Percentiles rank a stretch among this genome's conserved stretches.
These are phyloP conservation scores for Eucalyptus sp. DNA, from an alignment of 345 rosid genomes.

Conservation along the genomic window DNA sequence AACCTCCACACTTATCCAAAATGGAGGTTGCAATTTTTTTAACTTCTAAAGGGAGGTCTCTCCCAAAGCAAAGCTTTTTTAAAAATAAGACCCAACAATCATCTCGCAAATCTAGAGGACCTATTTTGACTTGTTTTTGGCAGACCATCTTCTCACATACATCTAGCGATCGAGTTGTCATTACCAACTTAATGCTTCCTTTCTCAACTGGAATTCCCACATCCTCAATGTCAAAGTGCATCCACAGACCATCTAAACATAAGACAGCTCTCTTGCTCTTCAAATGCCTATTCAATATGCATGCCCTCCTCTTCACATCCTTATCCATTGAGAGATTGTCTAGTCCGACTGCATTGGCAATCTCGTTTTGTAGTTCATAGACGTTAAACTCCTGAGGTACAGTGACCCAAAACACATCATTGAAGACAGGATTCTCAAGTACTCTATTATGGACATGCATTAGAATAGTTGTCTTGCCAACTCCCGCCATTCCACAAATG, in stretches of 20 bases:
- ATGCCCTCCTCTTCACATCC: neutral
- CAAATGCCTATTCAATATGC: neutral
- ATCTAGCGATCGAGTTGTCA: neutral
- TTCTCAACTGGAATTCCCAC: neutral
- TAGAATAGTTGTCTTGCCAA: neutral
- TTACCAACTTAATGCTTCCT: neutral
- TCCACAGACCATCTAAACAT: rapidly evolving
- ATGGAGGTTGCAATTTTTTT: neutral
- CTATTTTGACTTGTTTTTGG: neutral
- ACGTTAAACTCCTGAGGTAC: neutral
- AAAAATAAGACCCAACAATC: rapidly evolving
- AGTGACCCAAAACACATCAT: neutral
- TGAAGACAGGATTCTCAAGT: neutral
- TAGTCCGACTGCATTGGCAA: neutral
- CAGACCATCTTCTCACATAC: neutral
- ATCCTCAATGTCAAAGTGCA: neutral
- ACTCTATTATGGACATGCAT: neutral
- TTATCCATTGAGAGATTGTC: neutral
- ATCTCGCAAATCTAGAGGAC: rapidly evolving
- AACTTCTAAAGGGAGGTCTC: neutral
- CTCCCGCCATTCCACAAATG: neutral
- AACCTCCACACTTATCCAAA: neutral
- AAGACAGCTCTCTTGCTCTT: rapidly evolving
- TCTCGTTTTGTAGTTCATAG: neutral
- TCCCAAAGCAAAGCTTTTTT: rapidly evolving